Base-by-base conservation (phyloP, 2,329 filamentous ascomycete species). In the Colletotrichum melonis region DNA sequence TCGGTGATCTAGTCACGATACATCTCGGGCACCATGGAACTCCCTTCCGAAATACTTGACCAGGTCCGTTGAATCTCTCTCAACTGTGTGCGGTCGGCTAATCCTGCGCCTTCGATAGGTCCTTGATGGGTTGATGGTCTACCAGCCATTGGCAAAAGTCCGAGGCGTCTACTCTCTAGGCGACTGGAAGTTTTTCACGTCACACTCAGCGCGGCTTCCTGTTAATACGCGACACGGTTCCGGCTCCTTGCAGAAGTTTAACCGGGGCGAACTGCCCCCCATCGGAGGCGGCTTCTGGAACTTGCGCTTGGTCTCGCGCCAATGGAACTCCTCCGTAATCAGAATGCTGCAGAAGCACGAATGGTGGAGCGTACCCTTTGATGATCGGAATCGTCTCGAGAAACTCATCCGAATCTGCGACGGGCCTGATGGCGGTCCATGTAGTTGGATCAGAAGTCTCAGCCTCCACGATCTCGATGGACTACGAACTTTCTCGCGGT, bases 311-410 rank as follows among this genome's bases (percentile, higher is more conserved):
- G 58, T 72, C 14, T 68, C 58, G 6, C 69, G 55, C 2, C 49
- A 52, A 28, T 69, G 65, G 65, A 49, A 72, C 26, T 26, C 14
- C 5, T 63, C 57, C 46, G 65, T 38, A 6, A 38, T 30, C 4
- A 46, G 35, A 9, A 16, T 72, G 2, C 42, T 72, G n/a, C 26
- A 22, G 26, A 68, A 57, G 52, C 52, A 68, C 4, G 4, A 52
- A 16, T 54, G 38, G 52, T 72, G 69, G 69, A 52, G 24, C 28
- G 14, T 72, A 4, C 35, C 26, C 12, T 35, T 72, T 12, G 65
- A 72, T n/a, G 22, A 35, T 14, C 38, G 46, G n/a, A 16, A 9
- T 5, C 28, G 35, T 1, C 38, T 62, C 7, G 28, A 30, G 57
- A 26, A 26, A 6, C 42, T 56, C 3, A 4, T 35, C 14, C n/a